A percentile compares a stretch with the other conserved stretches of the same genome.
phyloP scores from a whole-genome alignment of 2,329 filamentous ascomycete genomes.

The Delphinella strobiligena region DNA sequence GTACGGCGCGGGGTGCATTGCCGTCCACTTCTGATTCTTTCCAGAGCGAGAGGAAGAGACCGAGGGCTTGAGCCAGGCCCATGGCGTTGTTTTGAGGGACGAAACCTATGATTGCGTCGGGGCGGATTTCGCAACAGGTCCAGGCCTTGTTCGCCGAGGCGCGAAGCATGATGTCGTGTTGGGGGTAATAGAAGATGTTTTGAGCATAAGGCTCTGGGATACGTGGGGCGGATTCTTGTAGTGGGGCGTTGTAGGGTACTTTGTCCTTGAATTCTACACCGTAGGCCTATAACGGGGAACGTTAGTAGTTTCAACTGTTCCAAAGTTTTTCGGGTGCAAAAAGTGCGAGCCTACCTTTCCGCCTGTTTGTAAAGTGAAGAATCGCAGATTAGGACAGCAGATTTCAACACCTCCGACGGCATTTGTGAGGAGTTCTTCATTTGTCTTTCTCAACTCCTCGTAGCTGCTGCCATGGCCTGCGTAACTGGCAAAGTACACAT shows the following conservation, averaged over 20 bases:
- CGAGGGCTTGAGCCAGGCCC: constrained; percentile 22
- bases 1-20: constrained; percentile 21
- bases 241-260: too few species aligned
- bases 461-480: constrained; percentile 11
- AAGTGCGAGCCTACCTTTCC: too few species aligned
- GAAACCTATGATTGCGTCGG: constrained; percentile 28
- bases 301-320: too few species aligned
- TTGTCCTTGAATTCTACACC: too few species aligned
- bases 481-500: constrained; percentile 27
- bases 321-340: too few species aligned
- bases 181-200: constrained; percentile 27
- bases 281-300: too few species aligned
- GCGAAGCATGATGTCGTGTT: constrained; percentile 23
- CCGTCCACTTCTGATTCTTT: constrained; percentile 24
- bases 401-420: too few species aligned
- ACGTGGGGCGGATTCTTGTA: too few species aligned
- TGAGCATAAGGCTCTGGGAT: too few species aligned
- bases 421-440: too few species aligned
- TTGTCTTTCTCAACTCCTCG: constrained; percentile 10
- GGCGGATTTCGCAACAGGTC: constrained; percentile 26
- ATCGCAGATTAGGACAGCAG: too few species aligned
- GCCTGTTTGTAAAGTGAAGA: too few species aligned
- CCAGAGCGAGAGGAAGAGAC: constrained; percentile 23
- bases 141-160: constrained; percentile 21
- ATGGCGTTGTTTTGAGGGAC: constrained; percentile 27